Evolutionary conservation across 2,329 filamentous ascomycete species (phyloP).

Genomic region (Daldinia eschscholtzii): DNA sequence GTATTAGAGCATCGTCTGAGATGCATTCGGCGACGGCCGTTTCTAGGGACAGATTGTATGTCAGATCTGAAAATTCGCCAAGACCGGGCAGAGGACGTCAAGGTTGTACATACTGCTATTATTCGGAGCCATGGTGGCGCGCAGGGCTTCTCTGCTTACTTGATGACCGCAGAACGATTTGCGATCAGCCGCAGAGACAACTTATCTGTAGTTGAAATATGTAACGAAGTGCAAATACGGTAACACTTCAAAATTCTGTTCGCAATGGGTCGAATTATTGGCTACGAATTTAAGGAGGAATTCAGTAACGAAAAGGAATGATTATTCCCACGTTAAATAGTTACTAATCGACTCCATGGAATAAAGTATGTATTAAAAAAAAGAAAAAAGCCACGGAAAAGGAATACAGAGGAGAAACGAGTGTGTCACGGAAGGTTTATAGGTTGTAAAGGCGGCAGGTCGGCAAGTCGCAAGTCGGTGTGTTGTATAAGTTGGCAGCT

Average conservation of each 20-base stretch:
- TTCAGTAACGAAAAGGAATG: constrained; percentile 14
- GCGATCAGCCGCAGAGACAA: constrained; percentile 18
- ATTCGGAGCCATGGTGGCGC: constrained; percentile 55
- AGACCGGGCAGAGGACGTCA: constrained; percentile 6
- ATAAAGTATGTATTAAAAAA: constrained; percentile 10
- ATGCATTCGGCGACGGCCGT: constrained; percentile 77
- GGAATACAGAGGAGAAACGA: constrained; percentile 16
- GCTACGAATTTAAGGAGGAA: not conserved
- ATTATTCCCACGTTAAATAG: constrained; percentile 25
- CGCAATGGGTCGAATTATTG: not conserved
- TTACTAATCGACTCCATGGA: constrained; percentile 28
- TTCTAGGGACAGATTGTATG: constrained; percentile 52
- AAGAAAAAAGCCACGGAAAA: constrained; percentile 6
- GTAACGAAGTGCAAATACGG: constrained; percentile 19
- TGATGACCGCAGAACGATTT: constrained; percentile 4
- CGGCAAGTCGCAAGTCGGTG: constrained; percentile 34
- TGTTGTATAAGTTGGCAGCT: constrained; percentile 13
- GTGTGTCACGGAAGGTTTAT: constrained; percentile 25
- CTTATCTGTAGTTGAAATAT: constrained; percentile 12
- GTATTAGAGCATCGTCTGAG: constrained; percentile 89
- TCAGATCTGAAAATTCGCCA: constrained; percentile 17
- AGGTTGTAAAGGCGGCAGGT: constrained; percentile 11
- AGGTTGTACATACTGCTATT: constrained; percentile 52
- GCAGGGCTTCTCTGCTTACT: constrained; percentile 15
- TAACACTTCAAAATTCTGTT: constrained; percentile 26